Base-by-base conservation (phyloP, 805 yeast genomes). In the Candida montana region DNA sequence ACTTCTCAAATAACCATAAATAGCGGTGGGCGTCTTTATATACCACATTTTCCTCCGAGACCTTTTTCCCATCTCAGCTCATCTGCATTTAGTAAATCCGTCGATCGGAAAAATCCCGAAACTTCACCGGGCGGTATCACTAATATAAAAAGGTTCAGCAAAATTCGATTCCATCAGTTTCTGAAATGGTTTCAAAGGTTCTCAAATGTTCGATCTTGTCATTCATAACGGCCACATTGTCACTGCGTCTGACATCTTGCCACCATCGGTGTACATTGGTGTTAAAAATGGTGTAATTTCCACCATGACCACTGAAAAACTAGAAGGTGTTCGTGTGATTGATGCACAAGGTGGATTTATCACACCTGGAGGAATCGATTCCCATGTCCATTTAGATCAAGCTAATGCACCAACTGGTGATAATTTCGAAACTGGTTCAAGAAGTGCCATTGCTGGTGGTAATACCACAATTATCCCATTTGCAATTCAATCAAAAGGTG, bases 311-410 rank as follows among this genome's bases (percentile, higher is more conserved):
- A 47, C 59, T 6, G 52, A 53, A n/a, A 54, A 50, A 10, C 19
- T 51, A 7, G 33, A 41, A 20, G 69, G 59, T 24, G 42, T 40
- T 15, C 52, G 55, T 34, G 51, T 53, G 11, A 64, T 71, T 19
- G 76, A 73, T 53, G 75, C 75, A 5, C 61, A 70, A 42, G 74
- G 75, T 9, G 77, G 64, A 0, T 63, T 52, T 42, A 64, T 73
- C 23, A 72, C 75, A 2, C 78, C 78, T 2, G 77, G 77, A 35
- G 77, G 76, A 5, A 65, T 73, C 30, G 78, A 73, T 49, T 62
- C 73, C 1, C 77, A 72, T 50, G 75, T 71, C 20, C 78, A 72
- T 41, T 47, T 72, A 16, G 67, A 69, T 31, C 75, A 72, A 49
- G 66, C 65, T 6, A 57, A 63, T 30, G 59, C 64, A 13, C 61